Percentiles rank a stretch among this genome's conserved stretches.
Conservation (phyloP, 495 filamentous ascomycete species). For the Choiromyces venosus region DNA sequence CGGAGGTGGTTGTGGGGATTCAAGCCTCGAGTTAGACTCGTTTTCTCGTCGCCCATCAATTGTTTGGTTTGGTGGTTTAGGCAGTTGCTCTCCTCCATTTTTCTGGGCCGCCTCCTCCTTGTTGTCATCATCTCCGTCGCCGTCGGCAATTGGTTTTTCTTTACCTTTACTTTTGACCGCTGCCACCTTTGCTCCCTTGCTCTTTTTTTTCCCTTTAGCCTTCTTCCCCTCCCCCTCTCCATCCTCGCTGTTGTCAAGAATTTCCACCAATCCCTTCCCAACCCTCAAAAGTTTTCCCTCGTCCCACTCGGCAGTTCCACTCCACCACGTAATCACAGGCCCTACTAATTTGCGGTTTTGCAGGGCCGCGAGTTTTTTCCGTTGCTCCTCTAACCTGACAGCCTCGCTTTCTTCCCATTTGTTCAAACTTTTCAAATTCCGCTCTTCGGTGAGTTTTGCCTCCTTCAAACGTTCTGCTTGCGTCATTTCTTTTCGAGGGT, state of each 20-base stretch:
- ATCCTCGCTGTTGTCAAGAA: conserved; percentile 29
- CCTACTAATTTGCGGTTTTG: conserved; percentile 81
- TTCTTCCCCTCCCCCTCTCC: conserved; percentile 29
- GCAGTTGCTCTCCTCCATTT: conserved; percentile 18
- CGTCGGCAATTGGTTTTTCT: conserved; percentile 29
- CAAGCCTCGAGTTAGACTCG: conserved; percentile 4
- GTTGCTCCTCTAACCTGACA: conserved; percentile 72
- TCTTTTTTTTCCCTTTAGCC: conserved; percentile 29
- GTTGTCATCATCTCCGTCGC: conserved; percentile 25
- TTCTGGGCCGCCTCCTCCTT: conserved; percentile 32
- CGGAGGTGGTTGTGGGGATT: conserved; percentile 20
- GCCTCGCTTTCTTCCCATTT: conserved; percentile 91
- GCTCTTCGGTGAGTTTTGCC: conserved; percentile 73
- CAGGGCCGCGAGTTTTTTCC: conserved; percentile 72
- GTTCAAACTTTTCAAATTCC: conserved; percentile 85
- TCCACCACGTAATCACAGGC: conserved; percentile 89
- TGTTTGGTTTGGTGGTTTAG: conserved; percentile 22
- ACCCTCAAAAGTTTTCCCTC: conserved; percentile 71
- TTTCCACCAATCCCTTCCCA: conserved; percentile 51
- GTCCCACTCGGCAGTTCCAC: conserved; percentile 71
- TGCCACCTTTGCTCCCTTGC: conserved; percentile 18
- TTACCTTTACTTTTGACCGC: conserved; percentile 31
- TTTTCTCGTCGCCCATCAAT: background rate
- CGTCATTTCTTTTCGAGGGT: conserved; percentile 73
- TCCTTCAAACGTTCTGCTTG: conserved; percentile 82